Evolutionary conservation across 1,139 yeast species (phyloP).

Genomic region (Diutina ranongensis): DNA sequence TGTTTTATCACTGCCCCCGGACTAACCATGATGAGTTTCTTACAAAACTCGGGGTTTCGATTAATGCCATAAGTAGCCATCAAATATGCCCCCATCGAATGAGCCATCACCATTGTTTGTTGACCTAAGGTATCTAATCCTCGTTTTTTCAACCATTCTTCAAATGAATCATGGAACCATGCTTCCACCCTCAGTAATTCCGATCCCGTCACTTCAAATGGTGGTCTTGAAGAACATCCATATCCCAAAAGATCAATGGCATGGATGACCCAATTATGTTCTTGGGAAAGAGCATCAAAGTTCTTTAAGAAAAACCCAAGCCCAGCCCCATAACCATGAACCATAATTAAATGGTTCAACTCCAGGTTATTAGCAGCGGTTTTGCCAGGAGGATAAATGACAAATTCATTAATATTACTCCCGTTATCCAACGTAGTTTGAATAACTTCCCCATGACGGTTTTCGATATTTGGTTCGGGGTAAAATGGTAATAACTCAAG

Average conservation of each 20-base stretch:
- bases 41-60: conserved; percentile 30
- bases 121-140: conserved; percentile 16
- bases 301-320: conserved; percentile 60
- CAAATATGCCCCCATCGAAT: conserved; percentile 55
- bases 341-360: conserved; percentile 43
- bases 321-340: conserved; percentile 78
- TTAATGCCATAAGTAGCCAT: conserved; percentile 36
- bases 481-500: conserved; percentile 30
- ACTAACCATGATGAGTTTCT: conserved; percentile 38
- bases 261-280: conserved; percentile 52
- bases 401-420: conserved; percentile 52
- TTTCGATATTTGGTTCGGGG: conserved; percentile 21
- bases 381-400: conserved; percentile 31
- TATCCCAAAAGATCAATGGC: conserved; percentile 68
- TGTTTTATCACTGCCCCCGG: conserved; percentile 55
- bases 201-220: conserved; percentile 14
- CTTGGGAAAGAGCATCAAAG: conserved; percentile 26
- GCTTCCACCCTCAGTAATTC: conserved; percentile 29
- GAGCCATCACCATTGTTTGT: conserved; percentile 38
- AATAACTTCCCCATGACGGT: conserved; percentile 22
- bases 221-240: conserved; percentile 61
- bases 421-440: conserved; percentile 26
- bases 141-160: conserved; percentile 31
- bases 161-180: conserved; percentile 43
- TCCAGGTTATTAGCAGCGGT: background rate